These are phyloP conservation scores for Pseudocercospora crystallina DNA, from an alignment of 2,329 filamentous ascomycete genomes.

Conservation along the genomic window DNA sequence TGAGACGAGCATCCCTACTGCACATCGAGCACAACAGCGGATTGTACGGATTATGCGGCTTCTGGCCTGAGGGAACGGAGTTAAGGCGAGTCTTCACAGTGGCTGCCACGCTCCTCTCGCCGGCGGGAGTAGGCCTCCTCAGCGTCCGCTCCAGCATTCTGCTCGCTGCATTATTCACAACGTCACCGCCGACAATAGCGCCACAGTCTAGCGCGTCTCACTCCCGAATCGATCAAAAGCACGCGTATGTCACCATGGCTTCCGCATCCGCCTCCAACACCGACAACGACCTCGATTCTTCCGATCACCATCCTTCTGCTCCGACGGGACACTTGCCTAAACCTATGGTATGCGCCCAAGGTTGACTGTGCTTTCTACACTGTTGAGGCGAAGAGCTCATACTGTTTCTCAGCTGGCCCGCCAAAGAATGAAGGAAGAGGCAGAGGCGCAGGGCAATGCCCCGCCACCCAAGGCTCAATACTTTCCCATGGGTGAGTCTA, in stretches of 20 bases:
- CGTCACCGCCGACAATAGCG: too few relatives aligned
- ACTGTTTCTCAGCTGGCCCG: conserved; percentile 34
- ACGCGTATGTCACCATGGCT: conserved; percentile 33
- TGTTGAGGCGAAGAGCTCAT: too few relatives aligned
- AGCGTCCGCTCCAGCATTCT: neutral
- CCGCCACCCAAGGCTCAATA: conserved; percentile 27
- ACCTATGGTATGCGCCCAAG: conserved; percentile 18
- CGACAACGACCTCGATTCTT: conserved; percentile 18
- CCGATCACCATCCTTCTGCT: conserved; percentile 12
- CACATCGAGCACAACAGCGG: too few relatives aligned
- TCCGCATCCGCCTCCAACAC: conserved; percentile 26
- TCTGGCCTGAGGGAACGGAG: too few relatives aligned
- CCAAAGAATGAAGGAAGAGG: conserved; percentile 32
- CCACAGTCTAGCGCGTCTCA: too few relatives aligned
- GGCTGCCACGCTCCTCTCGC: too few relatives aligned
- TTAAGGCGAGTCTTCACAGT: too few relatives aligned
- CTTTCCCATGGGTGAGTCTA: conserved; percentile 68
- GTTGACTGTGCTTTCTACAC: too few relatives aligned
- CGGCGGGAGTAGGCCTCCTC: too few relatives aligned
- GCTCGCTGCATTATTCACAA: neutral
- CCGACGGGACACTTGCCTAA: conserved; percentile 15
- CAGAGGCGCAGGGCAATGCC: conserved; percentile 16
- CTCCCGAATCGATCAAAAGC: too few relatives aligned
- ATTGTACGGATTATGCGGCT: too few relatives aligned
- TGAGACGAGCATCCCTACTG: too few relatives aligned